A percentile compares a stretch with the other conserved stretches of the same genome.
phyloP scores from a whole-genome alignment of 768 basidiomycete species.

The Pisolithus microcarpus region DNA sequence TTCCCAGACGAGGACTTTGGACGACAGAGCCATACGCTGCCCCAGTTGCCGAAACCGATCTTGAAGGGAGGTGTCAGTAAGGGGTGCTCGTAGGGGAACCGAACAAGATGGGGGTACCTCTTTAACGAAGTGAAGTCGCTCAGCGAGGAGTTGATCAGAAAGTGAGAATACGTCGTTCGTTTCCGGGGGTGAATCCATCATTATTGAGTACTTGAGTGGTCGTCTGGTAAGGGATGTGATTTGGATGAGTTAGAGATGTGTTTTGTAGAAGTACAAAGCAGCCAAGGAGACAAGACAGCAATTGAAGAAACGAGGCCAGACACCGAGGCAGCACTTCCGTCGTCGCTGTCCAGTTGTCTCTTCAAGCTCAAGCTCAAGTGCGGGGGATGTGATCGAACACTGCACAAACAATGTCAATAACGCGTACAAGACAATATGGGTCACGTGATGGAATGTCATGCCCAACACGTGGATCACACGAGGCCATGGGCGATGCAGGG shows the following conservation, averaged over 20 bases:
- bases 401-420: constrained; percentile 23
- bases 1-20: constrained; percentile 45
- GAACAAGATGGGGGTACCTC: constrained; percentile 41
- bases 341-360: constrained; percentile 6
- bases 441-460: constrained; percentile 12
- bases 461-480: not conserved
- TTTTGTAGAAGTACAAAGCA: constrained; percentile 21
- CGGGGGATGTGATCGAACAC: constrained; percentile 18
- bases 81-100: not conserved
- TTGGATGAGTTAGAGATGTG: not conserved
- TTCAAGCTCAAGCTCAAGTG: not conserved
- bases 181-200: constrained; percentile 20
- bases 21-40: constrained; percentile 76
- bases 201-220: not conserved
- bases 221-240: not conserved
- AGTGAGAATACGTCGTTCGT: constrained; percentile 62
- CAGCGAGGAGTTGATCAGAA: constrained; percentile 63
- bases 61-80: constrained; percentile 24
- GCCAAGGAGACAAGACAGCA: not conserved
- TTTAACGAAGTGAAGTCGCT: constrained; percentile 66
- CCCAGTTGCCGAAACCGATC: constrained; percentile 94
- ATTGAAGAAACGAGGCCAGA: not conserved
- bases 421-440: constrained; percentile 21
- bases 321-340: not conserved
- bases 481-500: not conserved